Evolutionary conservation across 1,284 basidiomycete species (phyloP).

Genomic region (Cystobasidium slooffiae): DNA sequence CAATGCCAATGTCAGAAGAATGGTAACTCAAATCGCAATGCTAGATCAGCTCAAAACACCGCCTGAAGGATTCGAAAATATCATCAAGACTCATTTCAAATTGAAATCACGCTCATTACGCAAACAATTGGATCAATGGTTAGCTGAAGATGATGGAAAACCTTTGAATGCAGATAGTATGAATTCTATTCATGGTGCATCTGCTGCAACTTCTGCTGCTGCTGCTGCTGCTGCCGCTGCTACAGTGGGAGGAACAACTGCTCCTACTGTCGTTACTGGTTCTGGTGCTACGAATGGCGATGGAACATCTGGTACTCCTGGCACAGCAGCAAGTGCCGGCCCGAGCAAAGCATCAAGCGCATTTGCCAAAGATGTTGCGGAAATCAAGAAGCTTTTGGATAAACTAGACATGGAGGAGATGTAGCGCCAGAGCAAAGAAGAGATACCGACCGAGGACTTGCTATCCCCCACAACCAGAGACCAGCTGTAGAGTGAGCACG

Average conservation of each 20-base stretch:
- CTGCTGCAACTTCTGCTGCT: background rate
- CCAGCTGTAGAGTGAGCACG: background rate
- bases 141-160: slow-evolving; percentile 71
- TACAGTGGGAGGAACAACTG: no score
- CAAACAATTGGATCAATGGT: slow-evolving; percentile 78
- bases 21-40: slow-evolving; percentile 86
- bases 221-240: background rate
- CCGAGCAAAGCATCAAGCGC: background rate
- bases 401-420: slow-evolving; percentile 44
- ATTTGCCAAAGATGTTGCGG: slow-evolving; percentile 33
- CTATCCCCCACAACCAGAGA: background rate
- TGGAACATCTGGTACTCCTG: background rate
- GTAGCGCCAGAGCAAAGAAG: background rate
- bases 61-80: slow-evolving; percentile 77
- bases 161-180: slow-evolving; percentile 56
- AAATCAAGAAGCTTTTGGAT: slow-evolving; percentile 43
- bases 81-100: slow-evolving; percentile 86
- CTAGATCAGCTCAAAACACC: slow-evolving; percentile 78
- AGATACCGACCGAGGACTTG: background rate
- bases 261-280: background rate
- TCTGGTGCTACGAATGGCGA: background rate
- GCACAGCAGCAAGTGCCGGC: background rate
- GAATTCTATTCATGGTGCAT: background rate
- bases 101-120: slow-evolving; percentile 73
- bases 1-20: slow-evolving; percentile 79